phyloP scores from a whole-genome alignment of 2,329 filamentous ascomycete genomes.

The Passalora sequoiae region DNA sequence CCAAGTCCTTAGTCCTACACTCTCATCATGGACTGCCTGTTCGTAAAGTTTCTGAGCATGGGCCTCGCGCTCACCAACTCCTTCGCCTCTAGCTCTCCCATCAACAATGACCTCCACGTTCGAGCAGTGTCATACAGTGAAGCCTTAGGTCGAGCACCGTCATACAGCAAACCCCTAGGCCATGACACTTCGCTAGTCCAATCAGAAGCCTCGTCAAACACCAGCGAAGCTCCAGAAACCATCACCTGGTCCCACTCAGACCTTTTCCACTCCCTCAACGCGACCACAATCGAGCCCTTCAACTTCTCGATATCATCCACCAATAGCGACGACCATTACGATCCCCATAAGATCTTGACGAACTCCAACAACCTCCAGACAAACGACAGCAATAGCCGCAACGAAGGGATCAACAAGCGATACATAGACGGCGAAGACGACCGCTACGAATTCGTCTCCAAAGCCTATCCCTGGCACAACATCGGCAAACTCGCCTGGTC shows the following conservation, averaged over 20 bases:
- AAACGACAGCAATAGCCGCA: not conserved
- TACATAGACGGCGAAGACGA: slow-evolving; percentile 1
- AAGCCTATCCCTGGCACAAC: slow-evolving; percentile 2
- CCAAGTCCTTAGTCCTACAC: not conserved
- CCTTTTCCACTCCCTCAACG: not conserved
- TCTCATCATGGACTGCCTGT: not conserved
- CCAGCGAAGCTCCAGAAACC: not conserved
- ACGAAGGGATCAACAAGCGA: not conserved
- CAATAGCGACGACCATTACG: not conserved
- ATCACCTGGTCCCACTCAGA: not conserved
- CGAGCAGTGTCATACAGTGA: not conserved
- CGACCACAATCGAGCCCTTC: not conserved
- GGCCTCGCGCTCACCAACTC: not conserved
- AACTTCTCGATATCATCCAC: not conserved
- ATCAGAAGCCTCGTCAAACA: not conserved
- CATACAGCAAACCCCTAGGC: not conserved
- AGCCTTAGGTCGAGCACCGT: not conserved
- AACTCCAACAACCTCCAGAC: no score
- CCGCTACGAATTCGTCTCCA: slow-evolving; percentile 1
- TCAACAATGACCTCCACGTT: not conserved
- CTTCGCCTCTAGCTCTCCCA: not conserved
- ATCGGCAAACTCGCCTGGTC: slow-evolving; percentile 7
- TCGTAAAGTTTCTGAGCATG: not conserved
- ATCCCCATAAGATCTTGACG: not conserved
- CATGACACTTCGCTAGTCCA: not conserved